Evolutionary conservation across 495 filamentous ascomycete species (phyloP).

Genomic region (Hypoxylon crocopeplum): DNA sequence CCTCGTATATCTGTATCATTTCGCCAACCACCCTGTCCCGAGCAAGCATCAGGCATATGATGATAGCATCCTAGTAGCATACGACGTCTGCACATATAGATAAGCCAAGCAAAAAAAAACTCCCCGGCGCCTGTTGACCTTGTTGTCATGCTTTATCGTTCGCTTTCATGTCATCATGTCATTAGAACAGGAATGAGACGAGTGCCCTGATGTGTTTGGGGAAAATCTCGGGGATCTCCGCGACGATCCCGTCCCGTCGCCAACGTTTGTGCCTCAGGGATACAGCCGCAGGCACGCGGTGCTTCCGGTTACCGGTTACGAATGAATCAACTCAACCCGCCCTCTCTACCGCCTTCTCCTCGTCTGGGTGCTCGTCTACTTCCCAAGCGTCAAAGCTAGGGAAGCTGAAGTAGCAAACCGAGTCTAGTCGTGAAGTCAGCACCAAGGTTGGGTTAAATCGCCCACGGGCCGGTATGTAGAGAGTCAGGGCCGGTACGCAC

Average conservation of each 20-base stretch:
- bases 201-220: background rate
- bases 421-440: slow-evolving; percentile 38
- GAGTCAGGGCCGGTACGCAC: slow-evolving; percentile 13
- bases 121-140: slow-evolving; percentile 35
- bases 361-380: slow-evolving; percentile 44
- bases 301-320: no score
- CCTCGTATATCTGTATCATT: slow-evolving; percentile 4
- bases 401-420: slow-evolving; percentile 62
- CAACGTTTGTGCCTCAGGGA: slow-evolving; percentile 10
- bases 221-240: slow-evolving; percentile 23
- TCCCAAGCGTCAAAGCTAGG: slow-evolving; percentile 62
- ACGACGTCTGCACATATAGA: background rate
- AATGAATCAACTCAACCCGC: slow-evolving; percentile 25
- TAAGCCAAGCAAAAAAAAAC: slow-evolving; percentile 3
- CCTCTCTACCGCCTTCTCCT: slow-evolving; percentile 37
- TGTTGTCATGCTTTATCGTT: slow-evolving; percentile 32
- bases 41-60: slow-evolving; percentile 6
- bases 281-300: background rate
- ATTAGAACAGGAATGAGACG: slow-evolving; percentile 17
- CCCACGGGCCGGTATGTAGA: background rate
- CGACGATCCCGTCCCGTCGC: slow-evolving; percentile 8
- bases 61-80: background rate
- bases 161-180: slow-evolving; percentile 10
- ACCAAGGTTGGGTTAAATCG: background rate
- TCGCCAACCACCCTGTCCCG: slow-evolving; percentile 9